Percentiles rank a stretch among this genome's conserved stretches.
Evolutionary conservation across 2,329 filamentous ascomycete species (phyloP).

Genomic region (Dryadomyces sulphureus): DNA sequence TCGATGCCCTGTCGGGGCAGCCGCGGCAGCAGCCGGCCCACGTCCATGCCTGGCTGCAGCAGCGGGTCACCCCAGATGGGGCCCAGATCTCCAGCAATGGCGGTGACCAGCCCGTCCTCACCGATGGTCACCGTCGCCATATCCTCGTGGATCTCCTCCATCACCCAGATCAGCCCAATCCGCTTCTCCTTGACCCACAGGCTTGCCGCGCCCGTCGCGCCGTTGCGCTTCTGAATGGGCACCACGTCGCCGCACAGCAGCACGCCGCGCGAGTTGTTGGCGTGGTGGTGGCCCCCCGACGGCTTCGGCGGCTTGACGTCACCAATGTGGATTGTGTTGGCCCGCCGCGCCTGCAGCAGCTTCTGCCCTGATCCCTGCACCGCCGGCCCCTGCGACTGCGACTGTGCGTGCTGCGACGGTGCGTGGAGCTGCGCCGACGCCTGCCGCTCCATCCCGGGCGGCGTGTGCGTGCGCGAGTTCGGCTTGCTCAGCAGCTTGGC

Average conservation of each 20-base stretch:
- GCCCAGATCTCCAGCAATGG: constrained; percentile 59
- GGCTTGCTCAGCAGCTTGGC: constrained; percentile 80
- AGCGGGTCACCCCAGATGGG: constrained; percentile 72
- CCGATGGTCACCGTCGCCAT: constrained; percentile 65
- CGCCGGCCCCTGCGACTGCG: background rate
- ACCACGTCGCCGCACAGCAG: constrained; percentile 95
- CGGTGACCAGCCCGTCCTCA: constrained; percentile 58
- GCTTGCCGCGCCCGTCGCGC: constrained; percentile 79
- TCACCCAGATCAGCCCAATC: constrained; percentile 86
- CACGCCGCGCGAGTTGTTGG: constrained; percentile 61
- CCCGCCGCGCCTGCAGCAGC: constrained; percentile 32
- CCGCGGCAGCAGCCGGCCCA: constrained; percentile 65
- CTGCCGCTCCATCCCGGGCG: too few relatives aligned
- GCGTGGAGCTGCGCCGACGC: too few relatives aligned
- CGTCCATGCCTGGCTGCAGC: constrained; percentile 52
- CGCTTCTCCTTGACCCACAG: constrained; percentile 98
- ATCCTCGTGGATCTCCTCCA: constrained; percentile 96
- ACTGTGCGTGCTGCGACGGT: constrained; percentile 13
- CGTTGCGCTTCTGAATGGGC: constrained; percentile 91
- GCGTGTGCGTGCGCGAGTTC: constrained; percentile 38
- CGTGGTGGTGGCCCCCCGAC: constrained; percentile 45
- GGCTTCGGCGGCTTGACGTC: constrained; percentile 40
- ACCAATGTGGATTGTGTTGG: constrained; percentile 48
- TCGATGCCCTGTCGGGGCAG: constrained; percentile 65
- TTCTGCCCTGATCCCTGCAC: background rate